A percentile compares a stretch with the other conserved stretches of the same genome.
Evolutionary conservation across 163 green algal genomes (phyloP).

Genomic region (Smithsoniella earleae): DNA sequence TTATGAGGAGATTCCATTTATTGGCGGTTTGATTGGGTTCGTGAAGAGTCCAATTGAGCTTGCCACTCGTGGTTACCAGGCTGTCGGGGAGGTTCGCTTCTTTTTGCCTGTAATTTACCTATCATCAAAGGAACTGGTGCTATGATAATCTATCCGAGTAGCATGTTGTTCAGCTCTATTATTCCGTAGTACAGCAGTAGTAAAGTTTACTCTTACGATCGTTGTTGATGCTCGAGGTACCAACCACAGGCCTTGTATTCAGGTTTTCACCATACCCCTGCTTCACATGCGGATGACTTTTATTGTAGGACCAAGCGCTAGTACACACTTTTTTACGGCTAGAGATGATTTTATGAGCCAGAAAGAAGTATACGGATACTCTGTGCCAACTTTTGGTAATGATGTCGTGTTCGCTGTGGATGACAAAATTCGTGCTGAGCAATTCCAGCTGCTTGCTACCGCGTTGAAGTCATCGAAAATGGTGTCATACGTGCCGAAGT

Average conservation of each 20-base stretch:
- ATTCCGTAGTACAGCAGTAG: constrained; percentile 2
- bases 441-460: constrained; percentile 95
- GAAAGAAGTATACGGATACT: constrained; percentile 93
- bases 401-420: constrained; percentile 97
- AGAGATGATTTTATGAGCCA: constrained; percentile 87
- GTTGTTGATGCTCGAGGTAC: too few species aligned
- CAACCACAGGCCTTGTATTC: too few species aligned
- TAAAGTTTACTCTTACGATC: too few species aligned
- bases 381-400: constrained; percentile 91
- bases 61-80: not conserved
- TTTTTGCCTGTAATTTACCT: too few species aligned
- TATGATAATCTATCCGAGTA: too few species aligned
- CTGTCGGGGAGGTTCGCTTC: constrained; percentile 14
- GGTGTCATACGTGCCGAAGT: constrained; percentile 80
- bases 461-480: constrained; percentile 79
- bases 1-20: constrained; percentile 79
- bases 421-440: constrained; percentile 80
- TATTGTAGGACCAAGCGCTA: constrained; percentile 80
- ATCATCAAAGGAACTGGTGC: too few species aligned
- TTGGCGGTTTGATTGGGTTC: constrained; percentile 92
- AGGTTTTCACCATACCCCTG: constrained; percentile 95
- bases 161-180: too few species aligned
- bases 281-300: constrained; percentile 95
- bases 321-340: constrained; percentile 92
- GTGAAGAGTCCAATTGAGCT: constrained; percentile 38